Percentiles rank a stretch among this genome's conserved stretches.
phyloP scores from a whole-genome alignment of 768 basidiomycete species.

The Hysterangium stoloniferum region DNA sequence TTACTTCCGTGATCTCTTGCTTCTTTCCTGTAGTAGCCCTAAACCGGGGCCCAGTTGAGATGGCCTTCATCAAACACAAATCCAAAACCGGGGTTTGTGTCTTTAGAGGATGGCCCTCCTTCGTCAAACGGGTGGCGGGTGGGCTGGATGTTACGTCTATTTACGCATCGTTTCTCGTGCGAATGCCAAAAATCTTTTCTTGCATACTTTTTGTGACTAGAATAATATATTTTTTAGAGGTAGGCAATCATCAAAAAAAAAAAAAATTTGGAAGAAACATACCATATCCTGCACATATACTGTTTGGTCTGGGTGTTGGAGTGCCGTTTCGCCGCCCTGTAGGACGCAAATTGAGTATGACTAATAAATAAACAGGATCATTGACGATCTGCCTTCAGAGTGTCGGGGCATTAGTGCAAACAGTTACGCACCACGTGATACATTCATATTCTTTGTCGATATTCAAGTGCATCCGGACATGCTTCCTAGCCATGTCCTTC shows the following conservation, averaged over 20 bases:
- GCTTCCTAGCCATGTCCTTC: neutral
- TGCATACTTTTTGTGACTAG: neutral
- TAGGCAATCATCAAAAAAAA: neutral
- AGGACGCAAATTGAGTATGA: neutral
- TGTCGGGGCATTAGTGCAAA: too few species aligned
- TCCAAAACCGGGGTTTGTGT: neutral
- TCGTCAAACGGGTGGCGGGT: too few species aligned
- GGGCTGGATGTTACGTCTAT: neutral
- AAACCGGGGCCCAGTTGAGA: too few species aligned
- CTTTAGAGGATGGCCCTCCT: too few species aligned
- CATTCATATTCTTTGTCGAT: neutral
- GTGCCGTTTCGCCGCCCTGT: slow-evolving; percentile 1
- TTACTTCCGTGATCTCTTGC: neutral
- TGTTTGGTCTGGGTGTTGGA: neutral
- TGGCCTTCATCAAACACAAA: neutral
- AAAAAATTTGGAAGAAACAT: neutral
- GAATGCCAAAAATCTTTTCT: neutral
- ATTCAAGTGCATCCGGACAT: neutral
- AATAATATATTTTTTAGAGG: neutral
- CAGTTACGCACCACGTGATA: neutral
- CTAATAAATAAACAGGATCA: too few species aligned
- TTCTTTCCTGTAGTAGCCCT: too few species aligned
- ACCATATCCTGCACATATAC: neutral
- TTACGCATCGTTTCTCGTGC: neutral
- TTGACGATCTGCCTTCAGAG: too few species aligned